These are phyloP conservation scores for Cladosporium sphaerospermum DNA, from an alignment of 2,329 filamentous ascomycete genomes.

Conservation along the genomic window DNA sequence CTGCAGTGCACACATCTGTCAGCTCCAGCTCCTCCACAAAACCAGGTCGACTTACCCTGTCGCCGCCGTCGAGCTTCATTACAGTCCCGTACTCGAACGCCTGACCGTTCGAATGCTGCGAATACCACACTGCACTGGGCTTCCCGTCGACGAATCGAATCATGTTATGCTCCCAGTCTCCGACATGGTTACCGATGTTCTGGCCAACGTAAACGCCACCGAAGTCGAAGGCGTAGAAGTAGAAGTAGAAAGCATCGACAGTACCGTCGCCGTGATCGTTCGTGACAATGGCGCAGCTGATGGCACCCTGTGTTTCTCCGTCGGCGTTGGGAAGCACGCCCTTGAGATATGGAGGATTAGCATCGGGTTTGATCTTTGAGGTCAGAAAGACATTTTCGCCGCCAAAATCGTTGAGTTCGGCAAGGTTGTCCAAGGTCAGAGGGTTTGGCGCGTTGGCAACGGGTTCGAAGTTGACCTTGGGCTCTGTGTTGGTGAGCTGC, in stretches of 20 bases:
- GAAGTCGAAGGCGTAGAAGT: conserved; percentile 54
- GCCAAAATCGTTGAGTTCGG: conserved; percentile 33
- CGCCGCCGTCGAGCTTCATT: conserved; percentile 43
- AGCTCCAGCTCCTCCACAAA: not conserved
- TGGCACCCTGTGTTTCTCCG: conserved; percentile 47
- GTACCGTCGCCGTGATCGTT: conserved; percentile 49
- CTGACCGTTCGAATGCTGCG: conserved; percentile 56
- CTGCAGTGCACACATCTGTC: conserved; percentile 9
- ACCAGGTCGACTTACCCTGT: conserved; percentile 29
- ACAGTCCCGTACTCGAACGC: conserved; percentile 54
- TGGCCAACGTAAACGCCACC: conserved; percentile 37
- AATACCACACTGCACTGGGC: conserved; percentile 56
- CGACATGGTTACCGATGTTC: conserved; percentile 51
- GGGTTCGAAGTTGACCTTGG: conserved; percentile 32
- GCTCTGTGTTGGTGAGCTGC: conserved; percentile 37
- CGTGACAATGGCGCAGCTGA: conserved; percentile 50
- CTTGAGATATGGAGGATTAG: conserved; percentile 38
- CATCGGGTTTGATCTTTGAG: conserved; percentile 28
- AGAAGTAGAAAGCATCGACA: conserved; percentile 58
- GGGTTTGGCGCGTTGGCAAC: conserved; percentile 31
- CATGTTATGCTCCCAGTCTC: conserved; percentile 59
- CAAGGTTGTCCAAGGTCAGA: conserved; percentile 38
- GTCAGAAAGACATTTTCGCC: conserved; percentile 38
- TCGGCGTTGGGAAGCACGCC: conserved; percentile 49
- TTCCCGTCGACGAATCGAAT: conserved; percentile 54